Conservation (phyloP, 306 rosid genomes). For the Cucurbita argyrosperma region DNA sequence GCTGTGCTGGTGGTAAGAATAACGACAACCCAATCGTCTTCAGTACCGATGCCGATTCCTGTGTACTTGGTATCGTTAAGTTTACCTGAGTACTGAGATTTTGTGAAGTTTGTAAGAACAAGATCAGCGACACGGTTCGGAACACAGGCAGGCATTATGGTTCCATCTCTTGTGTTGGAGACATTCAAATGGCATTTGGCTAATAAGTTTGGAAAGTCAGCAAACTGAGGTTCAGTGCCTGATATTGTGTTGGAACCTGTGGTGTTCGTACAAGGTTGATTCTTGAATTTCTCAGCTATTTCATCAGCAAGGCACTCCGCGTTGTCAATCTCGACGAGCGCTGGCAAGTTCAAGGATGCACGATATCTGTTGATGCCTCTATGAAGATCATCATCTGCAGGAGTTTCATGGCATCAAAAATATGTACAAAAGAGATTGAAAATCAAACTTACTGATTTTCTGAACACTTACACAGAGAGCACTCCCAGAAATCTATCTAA, state of each 20-base stretch:
- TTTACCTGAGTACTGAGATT: conserved; percentile 49
- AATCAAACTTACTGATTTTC: neutral
- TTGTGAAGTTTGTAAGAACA: conserved; percentile 64
- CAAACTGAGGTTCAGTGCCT: conserved; percentile 73
- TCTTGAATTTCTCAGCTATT: conserved; percentile 70
- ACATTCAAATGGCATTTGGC: conserved; percentile 53
- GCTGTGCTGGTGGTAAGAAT: conserved; percentile 58
- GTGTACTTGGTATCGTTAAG: conserved; percentile 60
- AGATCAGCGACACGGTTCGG: conserved; percentile 42
- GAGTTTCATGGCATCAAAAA: conserved; percentile 1
- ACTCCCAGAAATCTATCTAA: neutral
- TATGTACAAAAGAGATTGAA: neutral
- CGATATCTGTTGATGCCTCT: conserved; percentile 60
- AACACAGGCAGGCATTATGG: conserved; percentile 67
- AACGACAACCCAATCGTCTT: conserved; percentile 67
- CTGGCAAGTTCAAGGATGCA: conserved; percentile 36
- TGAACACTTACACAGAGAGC: neutral
- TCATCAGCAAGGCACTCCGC: conserved; percentile 72
- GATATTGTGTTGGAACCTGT: conserved; percentile 84
- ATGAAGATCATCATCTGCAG: conserved; percentile 53
- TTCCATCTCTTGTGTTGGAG: conserved; percentile 66
- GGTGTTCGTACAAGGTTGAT: conserved; percentile 67
- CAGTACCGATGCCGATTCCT: conserved; percentile 66
- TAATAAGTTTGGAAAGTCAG: conserved; percentile 52
- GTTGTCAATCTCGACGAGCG: conserved; percentile 39